Base-by-base conservation (phyloP, 306 rosid genomes). In the Ceratonia siliqua region DNA sequence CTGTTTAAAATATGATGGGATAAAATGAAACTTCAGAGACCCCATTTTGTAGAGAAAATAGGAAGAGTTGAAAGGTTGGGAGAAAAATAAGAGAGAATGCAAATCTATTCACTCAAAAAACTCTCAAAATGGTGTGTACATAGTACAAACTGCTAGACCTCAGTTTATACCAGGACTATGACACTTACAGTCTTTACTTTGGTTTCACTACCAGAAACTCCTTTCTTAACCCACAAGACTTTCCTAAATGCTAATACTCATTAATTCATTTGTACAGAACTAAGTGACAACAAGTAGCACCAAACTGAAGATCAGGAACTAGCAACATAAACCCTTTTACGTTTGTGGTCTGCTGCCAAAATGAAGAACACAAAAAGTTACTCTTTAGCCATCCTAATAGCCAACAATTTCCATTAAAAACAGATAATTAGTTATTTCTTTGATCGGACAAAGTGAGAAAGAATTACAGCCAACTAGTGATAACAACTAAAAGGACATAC, bases 401-500 rank as follows among this genome's bases (percentile, higher is more conserved):
- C 52, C 68, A 45, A 18, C 17, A 38, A 54, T 35, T 72, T 57
- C 21, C 42, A 73, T 25, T 53, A 18, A 15, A 73, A 61, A 59
- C 3, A 59, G 59, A 68, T 15, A 18, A 32, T 68, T 53, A 38
- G 64, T 55, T 62, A 33, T 61, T 73, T 42, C 50, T 61, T 78
- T n/a, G 42, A 71, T 57, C 22, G 75, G 38, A 64, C 5, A 46
- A 74, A 45, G 43, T 68, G 49, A 17, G 22, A 48, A 24, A 27
- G 20, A 28, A 58, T 27, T 54, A 50, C 62, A 27, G 32, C 70
- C 25, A 61, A 67, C 70, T 24, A 66, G 69, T 42, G 33, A 32
- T 18, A 79, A 25, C 33, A 72, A 66, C 43, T 15, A 50, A 65
- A 10, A 76, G 55, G 41, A 63, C 45, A 79, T 50, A 73, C 76